Evolutionary conservation across 2,329 filamentous ascomycete species (phyloP).

Genomic region (Colletotrichum sublineola): DNA sequence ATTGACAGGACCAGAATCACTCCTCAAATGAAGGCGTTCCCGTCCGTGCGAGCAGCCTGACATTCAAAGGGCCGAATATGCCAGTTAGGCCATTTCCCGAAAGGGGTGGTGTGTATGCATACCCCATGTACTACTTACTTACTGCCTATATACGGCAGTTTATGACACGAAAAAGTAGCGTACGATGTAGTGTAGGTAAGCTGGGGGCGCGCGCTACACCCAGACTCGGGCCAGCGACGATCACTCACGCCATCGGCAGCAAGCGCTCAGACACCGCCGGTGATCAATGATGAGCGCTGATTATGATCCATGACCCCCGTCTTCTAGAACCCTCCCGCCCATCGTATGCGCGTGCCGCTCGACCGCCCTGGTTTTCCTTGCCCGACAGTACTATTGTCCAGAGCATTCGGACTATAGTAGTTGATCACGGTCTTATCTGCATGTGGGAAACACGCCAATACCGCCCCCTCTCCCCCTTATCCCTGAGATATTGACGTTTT

Average conservation of each 20-base stretch:
- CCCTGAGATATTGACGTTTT: background rate
- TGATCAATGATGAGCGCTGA: background rate
- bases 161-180: background rate
- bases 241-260: background rate
- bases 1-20: conserved; percentile 25
- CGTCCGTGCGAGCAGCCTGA: conserved; percentile 25
- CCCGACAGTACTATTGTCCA: too few relatives aligned
- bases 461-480: background rate
- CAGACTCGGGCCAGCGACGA: conserved; percentile 1
- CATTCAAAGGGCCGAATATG: conserved; percentile 26
- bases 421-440: background rate
- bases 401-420: background rate
- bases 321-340: conserved; percentile 12
- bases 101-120: background rate
- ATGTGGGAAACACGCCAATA: background rate
- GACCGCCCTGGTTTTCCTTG: background rate
- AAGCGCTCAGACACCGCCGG: conserved; percentile 16
- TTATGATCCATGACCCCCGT: conserved; percentile 19
- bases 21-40: conserved; percentile 29
- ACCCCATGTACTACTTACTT: background rate
- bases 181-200: background rate
- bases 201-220: background rate
- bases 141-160: conserved; percentile 1
- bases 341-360: background rate
- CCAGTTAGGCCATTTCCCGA: conserved; percentile 1